Evolutionary conservation across 2,329 filamentous ascomycete genomes (phyloP).

Genomic region (Cladophialophora psammophila): DNA sequence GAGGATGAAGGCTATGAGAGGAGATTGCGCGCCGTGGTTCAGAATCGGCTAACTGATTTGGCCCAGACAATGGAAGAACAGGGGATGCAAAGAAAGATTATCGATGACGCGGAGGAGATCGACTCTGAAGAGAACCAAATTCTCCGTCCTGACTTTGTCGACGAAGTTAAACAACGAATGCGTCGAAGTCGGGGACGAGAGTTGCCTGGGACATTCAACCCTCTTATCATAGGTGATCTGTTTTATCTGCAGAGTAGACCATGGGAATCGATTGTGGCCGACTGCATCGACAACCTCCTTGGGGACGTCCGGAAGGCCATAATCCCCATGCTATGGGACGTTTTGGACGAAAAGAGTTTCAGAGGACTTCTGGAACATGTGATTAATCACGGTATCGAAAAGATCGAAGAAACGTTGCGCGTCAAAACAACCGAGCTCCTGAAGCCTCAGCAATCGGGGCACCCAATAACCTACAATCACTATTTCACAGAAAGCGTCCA

Average conservation of each 20-base stretch:
- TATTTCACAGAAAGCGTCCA: constrained; percentile 47
- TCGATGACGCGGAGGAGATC: constrained; percentile 32
- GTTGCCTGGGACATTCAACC: constrained; percentile 64
- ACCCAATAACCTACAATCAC: constrained; percentile 49
- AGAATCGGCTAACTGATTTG: constrained; percentile 39
- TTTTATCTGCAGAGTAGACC: constrained; percentile 66
- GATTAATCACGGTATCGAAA: constrained; percentile 52
- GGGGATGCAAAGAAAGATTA: constrained; percentile 31
- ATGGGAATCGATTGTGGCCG: constrained; percentile 57
- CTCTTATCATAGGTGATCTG: constrained; percentile 64
- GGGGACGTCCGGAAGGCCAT: constrained; percentile 48
- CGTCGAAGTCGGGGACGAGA: constrained; percentile 60
- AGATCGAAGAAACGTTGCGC: constrained; percentile 47
- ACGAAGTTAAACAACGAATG: constrained; percentile 51
- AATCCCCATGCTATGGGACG: constrained; percentile 44
- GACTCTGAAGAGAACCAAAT: constrained; percentile 31
- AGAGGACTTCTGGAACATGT: constrained; percentile 48
- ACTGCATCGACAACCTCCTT: constrained; percentile 50
- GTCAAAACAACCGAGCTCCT: constrained; percentile 57
- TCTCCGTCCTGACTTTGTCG: constrained; percentile 49
- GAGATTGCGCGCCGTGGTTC: constrained; percentile 46
- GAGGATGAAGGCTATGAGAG: constrained; percentile 41
- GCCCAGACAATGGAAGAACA: constrained; percentile 27
- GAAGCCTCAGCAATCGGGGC: constrained; percentile 51
- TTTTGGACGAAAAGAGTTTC: constrained; percentile 52